Conservation (phyloP, 768 basidiomycete genomes). For the Psilocybe sp. region DNA sequence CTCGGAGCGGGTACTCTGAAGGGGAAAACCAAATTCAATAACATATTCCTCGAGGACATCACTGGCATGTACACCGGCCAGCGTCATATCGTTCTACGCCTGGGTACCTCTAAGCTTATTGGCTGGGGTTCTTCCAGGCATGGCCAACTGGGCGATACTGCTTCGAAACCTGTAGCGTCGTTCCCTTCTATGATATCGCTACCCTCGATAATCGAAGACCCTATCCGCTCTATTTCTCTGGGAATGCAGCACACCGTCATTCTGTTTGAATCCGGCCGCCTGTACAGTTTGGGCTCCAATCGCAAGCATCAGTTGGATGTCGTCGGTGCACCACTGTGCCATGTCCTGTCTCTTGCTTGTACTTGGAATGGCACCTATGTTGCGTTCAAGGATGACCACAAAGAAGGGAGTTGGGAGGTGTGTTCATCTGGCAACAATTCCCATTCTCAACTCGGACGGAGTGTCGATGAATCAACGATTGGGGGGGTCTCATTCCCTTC, state of each 20-base stretch:
- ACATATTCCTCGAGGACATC: slow-evolving; percentile 42
- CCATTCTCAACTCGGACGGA: slow-evolving; percentile 67
- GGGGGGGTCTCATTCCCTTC: slow-evolving; percentile 11
- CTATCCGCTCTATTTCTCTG: slow-evolving; percentile 28
- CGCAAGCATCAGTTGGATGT: slow-evolving; percentile 60
- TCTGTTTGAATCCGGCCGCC: slow-evolving; percentile 52
- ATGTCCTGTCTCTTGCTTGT: slow-evolving; percentile 39
- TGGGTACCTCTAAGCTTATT: slow-evolving; percentile 39
- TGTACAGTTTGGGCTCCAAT: slow-evolving; percentile 65
- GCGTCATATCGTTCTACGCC: slow-evolving; percentile 61
- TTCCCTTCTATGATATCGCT: slow-evolving; percentile 33
- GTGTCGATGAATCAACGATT: background rate
- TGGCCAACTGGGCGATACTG: slow-evolving; percentile 68
- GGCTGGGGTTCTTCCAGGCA: slow-evolving; percentile 89
- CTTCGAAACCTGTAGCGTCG: slow-evolving; percentile 24
- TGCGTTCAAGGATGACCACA: slow-evolving; percentile 18
- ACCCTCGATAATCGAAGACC: slow-evolving; percentile 16
- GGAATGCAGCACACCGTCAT: slow-evolving; percentile 47
- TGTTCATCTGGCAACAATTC: slow-evolving; percentile 54
- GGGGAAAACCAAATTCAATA: slow-evolving; percentile 28
- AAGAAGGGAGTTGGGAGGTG: slow-evolving; percentile 15
- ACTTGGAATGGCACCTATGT: slow-evolving; percentile 83
- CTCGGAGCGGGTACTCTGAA: slow-evolving; percentile 51
- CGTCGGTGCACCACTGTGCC: slow-evolving; percentile 26
- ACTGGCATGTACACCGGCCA: slow-evolving; percentile 59